A percentile compares a stretch with the other conserved stretches of the same genome.
Conservation (phyloP, 495 filamentous ascomycete species). For the Ramalina intermedia region DNA sequence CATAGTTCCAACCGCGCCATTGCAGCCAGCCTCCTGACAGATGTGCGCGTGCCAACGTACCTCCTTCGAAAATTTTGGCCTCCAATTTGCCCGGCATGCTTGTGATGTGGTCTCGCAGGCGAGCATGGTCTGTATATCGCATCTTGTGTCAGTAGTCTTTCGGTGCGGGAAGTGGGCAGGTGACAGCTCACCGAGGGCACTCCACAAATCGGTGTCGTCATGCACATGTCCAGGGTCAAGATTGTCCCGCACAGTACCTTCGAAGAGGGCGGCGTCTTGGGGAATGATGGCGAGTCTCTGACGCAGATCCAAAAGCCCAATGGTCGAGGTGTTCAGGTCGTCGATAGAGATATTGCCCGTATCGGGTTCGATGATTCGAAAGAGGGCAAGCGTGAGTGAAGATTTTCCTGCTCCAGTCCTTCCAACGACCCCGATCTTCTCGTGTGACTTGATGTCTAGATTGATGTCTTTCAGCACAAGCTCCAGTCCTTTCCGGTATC, state of each 20-base stretch:
- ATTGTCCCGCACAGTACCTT: conserved; percentile 91
- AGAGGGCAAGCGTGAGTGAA: conserved; percentile 82
- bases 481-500: conserved; percentile 79
- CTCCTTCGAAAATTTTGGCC: conserved; percentile 84
- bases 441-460: conserved; percentile 80
- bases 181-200: conserved; percentile 63
- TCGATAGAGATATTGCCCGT: conserved; percentile 79
- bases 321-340: conserved; percentile 70
- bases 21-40: not conserved
- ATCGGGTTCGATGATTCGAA: conserved; percentile 84
- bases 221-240: conserved; percentile 90
- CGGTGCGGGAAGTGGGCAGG: not conserved
- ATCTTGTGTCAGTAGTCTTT: not conserved
- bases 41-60: conserved; percentile 32
- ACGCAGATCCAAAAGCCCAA: conserved; percentile 79
- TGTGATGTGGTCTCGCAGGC: conserved; percentile 80
- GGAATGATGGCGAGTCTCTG: conserved; percentile 93
- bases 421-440: conserved; percentile 97
- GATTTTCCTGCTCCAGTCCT: conserved; percentile 95
- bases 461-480: conserved; percentile 86
- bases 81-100: conserved; percentile 84
- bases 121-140: conserved; percentile 62
- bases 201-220: conserved; percentile 96
- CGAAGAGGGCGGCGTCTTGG: conserved; percentile 93
- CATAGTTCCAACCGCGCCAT: not conserved